These are phyloP conservation scores for Rhizophora apiculata DNA, from an alignment of 345 rosid species.

Conservation along the genomic window DNA sequence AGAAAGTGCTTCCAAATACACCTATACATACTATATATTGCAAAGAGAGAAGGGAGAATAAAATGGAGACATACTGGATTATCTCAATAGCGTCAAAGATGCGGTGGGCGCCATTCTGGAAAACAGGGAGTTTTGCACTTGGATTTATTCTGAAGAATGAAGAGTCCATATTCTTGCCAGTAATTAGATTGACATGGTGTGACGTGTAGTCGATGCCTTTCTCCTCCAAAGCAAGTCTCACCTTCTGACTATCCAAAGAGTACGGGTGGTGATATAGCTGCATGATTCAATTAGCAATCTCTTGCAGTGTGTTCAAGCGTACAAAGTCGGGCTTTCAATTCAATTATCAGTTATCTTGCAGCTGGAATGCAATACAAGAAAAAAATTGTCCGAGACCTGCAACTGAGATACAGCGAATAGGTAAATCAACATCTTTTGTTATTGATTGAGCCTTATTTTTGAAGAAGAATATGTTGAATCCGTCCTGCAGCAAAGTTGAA, in stretches of 20 bases:
- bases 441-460: too few relatives aligned
- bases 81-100: conserved; percentile 75
- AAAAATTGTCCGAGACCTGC: too few relatives aligned
- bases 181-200: conserved; percentile 75
- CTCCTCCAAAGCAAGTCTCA: conserved; percentile 88
- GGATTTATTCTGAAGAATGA: conserved; percentile 77
- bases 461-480: background rate
- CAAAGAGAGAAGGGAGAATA: conserved; percentile 1
- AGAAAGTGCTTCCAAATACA: conserved; percentile 6
- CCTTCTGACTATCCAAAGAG: conserved; percentile 86
- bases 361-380: background rate
- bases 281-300: conserved; percentile 35
- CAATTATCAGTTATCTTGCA: background rate
- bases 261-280: conserved; percentile 93
- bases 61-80: conserved; percentile 57
- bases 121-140: conserved; percentile 73
- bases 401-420: too few relatives aligned
- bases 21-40: background rate
- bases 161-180: conserved; percentile 76
- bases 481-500: too few relatives aligned
- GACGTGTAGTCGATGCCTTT: conserved; percentile 93
- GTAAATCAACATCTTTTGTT: too few relatives aligned
- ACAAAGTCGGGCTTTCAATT: background rate
- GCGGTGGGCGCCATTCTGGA: conserved; percentile 75
- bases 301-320: background rate